phyloP scores from a whole-genome alignment of 2,329 filamentous ascomycete species.

The Didymella exigua region DNA sequence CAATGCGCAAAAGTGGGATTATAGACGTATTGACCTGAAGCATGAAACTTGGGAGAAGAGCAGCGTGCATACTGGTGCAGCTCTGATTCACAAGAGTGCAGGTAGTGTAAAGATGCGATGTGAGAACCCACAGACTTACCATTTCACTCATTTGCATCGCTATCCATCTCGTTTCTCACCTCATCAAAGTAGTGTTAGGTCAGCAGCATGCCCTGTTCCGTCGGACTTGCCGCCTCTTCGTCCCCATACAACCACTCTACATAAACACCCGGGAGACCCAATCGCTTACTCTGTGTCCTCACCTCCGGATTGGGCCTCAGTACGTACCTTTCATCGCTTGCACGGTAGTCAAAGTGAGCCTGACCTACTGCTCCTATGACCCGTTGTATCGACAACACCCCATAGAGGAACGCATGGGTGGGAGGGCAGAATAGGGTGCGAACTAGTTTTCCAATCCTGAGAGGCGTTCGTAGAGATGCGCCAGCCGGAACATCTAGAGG shows the following conservation, averaged over 20 bases:
- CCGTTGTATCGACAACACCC: conserved; percentile 27
- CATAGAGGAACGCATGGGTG: conserved; percentile 25
- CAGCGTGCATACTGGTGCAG: not conserved
- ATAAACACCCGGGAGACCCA: conserved; percentile 26
- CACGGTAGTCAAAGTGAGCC: conserved; percentile 22
- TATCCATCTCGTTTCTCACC: not conserved
- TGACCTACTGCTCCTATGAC: conserved; percentile 16
- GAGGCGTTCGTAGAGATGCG: not conserved
- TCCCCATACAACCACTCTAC: conserved; percentile 32
- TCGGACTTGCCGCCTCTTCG: conserved; percentile 13
- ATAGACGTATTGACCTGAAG: not conserved
- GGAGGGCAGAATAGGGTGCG: conserved; percentile 20
- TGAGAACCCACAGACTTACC: not conserved
- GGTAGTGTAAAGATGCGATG: not conserved
- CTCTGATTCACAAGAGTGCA: not conserved
- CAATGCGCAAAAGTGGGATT: not conserved
- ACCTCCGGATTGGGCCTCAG: conserved; percentile 6
- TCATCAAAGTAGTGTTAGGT: conserved; percentile 25
- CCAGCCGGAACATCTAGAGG: not conserved
- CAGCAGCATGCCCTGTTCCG: conserved; percentile 22
- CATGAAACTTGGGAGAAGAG: not conserved
- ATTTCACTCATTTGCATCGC: not conserved
- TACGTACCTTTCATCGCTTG: conserved; percentile 22
- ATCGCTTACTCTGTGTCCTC: conserved; percentile 7
- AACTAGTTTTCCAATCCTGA: conserved; percentile 4